A percentile compares a stretch with the other conserved stretches of the same genome.
Conservation (phyloP, 768 basidiomycete species). For the Amanita thiersii region DNA sequence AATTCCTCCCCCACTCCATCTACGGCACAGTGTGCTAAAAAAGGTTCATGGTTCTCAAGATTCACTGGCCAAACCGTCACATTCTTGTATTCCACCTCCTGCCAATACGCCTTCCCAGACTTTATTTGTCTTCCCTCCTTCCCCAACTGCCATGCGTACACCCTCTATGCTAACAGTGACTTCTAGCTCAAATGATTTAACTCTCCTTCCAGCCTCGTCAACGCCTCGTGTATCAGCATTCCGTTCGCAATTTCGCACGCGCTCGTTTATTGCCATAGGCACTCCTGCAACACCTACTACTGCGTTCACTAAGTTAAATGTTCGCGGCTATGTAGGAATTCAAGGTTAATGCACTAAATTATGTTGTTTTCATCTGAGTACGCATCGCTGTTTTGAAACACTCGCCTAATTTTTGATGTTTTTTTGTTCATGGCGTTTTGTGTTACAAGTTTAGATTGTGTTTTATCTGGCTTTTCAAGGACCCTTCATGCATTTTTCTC, state of each 20-base stretch:
- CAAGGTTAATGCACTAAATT: slow-evolving; percentile 19
- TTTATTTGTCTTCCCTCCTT: slow-evolving; percentile 81
- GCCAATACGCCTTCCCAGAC: slow-evolving; percentile 63
- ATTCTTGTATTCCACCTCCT: slow-evolving; percentile 19
- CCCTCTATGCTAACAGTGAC: slow-evolving; percentile 81
- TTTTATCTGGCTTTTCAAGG: background rate
- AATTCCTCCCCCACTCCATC: slow-evolving; percentile 47
- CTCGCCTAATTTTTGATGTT: background rate
- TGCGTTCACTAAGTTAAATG: slow-evolving; percentile 78
- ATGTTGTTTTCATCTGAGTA: slow-evolving; percentile 3
- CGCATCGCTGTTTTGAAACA: background rate
- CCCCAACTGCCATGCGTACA: slow-evolving; percentile 50
- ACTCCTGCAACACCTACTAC: slow-evolving; percentile 69
- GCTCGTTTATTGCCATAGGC: slow-evolving; percentile 67
- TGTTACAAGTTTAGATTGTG: background rate
- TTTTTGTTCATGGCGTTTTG: background rate
- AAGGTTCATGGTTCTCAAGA: slow-evolving; percentile 21
- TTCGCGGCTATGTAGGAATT: slow-evolving; percentile 67
- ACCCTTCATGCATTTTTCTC: slow-evolving; percentile 2
- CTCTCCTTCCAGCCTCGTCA: slow-evolving; percentile 49
- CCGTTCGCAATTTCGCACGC: slow-evolving; percentile 55
- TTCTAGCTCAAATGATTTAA: slow-evolving; percentile 40
- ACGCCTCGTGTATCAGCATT: slow-evolving; percentile 70
- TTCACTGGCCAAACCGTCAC: slow-evolving; percentile 16
- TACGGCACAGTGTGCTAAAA: slow-evolving; percentile 29